These are phyloP conservation scores for Boletus pseudo-olivaceus DNA, from an alignment of 768 basidiomycete genomes.

Conservation along the genomic window DNA sequence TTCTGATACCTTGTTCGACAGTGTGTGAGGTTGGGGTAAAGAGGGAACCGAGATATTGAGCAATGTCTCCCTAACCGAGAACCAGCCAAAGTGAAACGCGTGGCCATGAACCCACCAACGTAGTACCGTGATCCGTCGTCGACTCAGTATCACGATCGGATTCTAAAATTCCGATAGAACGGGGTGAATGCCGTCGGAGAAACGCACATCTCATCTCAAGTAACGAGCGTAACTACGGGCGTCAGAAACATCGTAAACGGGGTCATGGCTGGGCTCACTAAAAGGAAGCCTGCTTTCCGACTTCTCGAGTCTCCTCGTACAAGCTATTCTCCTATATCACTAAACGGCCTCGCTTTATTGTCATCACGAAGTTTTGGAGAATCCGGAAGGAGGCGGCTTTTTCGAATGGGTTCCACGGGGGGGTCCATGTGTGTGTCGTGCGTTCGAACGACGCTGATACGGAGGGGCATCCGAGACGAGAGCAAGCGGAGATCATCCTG, in stretches of 20 bases:
- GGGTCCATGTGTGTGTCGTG: slow-evolving; percentile 7
- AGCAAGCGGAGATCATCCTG: not conserved
- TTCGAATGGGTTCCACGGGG: not conserved
- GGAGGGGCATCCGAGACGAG: slow-evolving; percentile 13
- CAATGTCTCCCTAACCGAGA: no score
- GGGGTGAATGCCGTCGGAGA: no score
- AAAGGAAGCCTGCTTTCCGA: not conserved
- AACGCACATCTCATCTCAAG: not conserved
- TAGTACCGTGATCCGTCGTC: not conserved
- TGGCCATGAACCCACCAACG: not conserved
- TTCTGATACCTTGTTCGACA: not conserved
- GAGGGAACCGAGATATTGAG: not conserved
- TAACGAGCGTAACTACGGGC: not conserved
- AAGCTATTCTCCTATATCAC: not conserved
- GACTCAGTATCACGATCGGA: not conserved
- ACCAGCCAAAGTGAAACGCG: not conserved
- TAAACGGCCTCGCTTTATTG: slow-evolving; percentile 4
- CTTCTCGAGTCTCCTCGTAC: no score
- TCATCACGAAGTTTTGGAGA: not conserved
- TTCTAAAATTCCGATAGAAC: not conserved
- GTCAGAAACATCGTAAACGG: not conserved
- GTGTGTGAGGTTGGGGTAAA: not conserved
- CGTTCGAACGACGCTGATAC: slow-evolving; percentile 11
- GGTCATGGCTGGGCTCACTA: not conserved
- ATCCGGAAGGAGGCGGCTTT: not conserved